Base-by-base conservation (phyloP, 2,329 filamentous ascomycete species). In the Diaporthe citri region DNA sequence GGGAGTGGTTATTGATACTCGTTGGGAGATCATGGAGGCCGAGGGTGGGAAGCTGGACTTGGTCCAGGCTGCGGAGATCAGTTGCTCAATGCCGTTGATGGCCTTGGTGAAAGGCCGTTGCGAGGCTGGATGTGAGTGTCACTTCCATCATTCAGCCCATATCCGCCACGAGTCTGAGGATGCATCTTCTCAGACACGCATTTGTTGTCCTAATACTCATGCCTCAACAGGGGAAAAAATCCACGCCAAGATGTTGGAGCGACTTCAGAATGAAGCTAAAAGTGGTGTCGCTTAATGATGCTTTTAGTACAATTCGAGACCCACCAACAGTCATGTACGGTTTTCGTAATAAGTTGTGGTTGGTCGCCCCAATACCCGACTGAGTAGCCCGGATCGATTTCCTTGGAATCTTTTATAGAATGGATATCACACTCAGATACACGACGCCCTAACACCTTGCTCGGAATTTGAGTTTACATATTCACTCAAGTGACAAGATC, bases 1-100 rank as follows among this genome's bases (percentile, higher is more conserved):
- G 80, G 85, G 83, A 55, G 82, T 89, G 39, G 81, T 87, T 3
- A 87, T 91, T 83, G 89, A 91, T 80, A 89, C 88, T 22, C 79
- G 84, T 17, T 91, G 89, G 89, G 82, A 85, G 76, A 78, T 82
- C 51, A 78, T 79, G 43, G 84, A 75, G 4, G 80, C 77, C 17
- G 82, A 79, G 8, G 81, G 79, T 4, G 80, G 76, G 17, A 67
- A 52, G 48, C 77, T 85, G 39, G 86, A 87, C 78, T 76, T 91
- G 71, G 84, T 87, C 5, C 88, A 91, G 81, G 85, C 87, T 20
- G 83, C 88, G n/a, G 79, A 82, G 22, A 88, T 91, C 75, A 84
- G 80, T 55, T 89, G 88, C 79, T 89, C 88, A n/a, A 84, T 85
- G 72, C 78, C 90, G 31, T 78, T 91, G 73, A 76, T 89, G 7